phyloP scores from a whole-genome alignment of 78 protist genomes.

The Ministeria vibrans region DNA sequence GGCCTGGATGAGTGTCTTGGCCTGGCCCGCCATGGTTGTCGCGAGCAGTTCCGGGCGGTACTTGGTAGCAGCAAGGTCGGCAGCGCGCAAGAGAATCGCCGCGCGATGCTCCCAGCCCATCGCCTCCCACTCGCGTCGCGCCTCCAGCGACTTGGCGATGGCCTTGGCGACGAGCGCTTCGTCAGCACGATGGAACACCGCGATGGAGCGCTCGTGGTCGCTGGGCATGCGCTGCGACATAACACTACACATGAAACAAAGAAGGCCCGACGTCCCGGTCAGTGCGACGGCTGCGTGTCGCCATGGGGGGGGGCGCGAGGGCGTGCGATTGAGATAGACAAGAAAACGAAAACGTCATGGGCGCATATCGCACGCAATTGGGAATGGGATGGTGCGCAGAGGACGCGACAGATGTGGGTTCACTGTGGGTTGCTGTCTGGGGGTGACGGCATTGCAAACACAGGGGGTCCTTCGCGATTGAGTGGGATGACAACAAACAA shows the following conservation, averaged over 20 bases:
- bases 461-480: neutral
- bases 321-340: neutral
- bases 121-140: constrained; percentile 46
- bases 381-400: neutral
- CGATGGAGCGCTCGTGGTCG: constrained; percentile 15
- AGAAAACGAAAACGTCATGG: neutral
- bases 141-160: constrained; percentile 9
- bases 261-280: no score
- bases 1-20: constrained; percentile 85
- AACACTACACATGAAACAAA: neutral
- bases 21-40: constrained; percentile 54
- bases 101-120: constrained; percentile 54
- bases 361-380: neutral
- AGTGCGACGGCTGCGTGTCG: no score
- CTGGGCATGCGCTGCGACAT: neutral
- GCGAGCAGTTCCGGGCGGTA: constrained; percentile 37
- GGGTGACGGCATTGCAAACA: constrained; percentile 44
- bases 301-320: neutral
- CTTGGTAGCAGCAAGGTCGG: constrained; percentile 69
- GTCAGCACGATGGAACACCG: constrained; percentile 6
- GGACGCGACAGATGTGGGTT: neutral
- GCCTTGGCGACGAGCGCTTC: constrained; percentile 15
- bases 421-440: constrained; percentile 23
- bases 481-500: neutral
- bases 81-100: constrained; percentile 79